Conservation (phyloP, 2,329 filamentous ascomycete genomes). For the Metarhizium guizhouense region DNA sequence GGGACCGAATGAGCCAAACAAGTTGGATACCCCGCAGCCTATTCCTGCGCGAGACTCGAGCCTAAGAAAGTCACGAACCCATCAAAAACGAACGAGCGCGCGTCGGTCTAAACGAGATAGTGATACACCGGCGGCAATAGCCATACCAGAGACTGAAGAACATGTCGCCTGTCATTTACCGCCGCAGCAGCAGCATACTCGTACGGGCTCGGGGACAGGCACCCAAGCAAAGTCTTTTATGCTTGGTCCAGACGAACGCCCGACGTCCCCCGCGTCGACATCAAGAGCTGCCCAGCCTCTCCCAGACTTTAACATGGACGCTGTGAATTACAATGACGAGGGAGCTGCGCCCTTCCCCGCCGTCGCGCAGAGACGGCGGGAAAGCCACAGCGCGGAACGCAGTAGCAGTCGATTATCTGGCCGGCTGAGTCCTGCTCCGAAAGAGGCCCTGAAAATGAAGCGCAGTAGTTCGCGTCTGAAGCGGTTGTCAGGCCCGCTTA, state of each 20-base stretch:
- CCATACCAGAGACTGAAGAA: constrained; percentile 35
- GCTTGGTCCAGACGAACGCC: constrained; percentile 14
- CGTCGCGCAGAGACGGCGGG: constrained; percentile 52
- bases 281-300: constrained; percentile 10
- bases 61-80: constrained; percentile 46
- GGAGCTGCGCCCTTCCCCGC: constrained; percentile 64
- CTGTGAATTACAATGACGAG: constrained; percentile 41
- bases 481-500: constrained; percentile 43
- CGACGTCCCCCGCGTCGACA: constrained; percentile 10
- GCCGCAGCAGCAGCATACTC: not conserved
- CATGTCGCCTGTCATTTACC: constrained; percentile 5
- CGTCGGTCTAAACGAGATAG: constrained; percentile 40
- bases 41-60: constrained; percentile 65
- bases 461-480: constrained; percentile 51
- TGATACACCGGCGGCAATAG: constrained; percentile 26
- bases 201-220: constrained; percentile 4
- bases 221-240: constrained; percentile 12
- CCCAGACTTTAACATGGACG: constrained; percentile 17
- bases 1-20: constrained; percentile 13
- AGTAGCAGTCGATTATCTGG: constrained; percentile 36
- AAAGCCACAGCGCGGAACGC: constrained; percentile 38
- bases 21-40: constrained; percentile 32
- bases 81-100: constrained; percentile 42
- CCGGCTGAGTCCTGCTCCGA: constrained; percentile 38
- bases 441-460: constrained; percentile 37